Evolutionary conservation across 306 rosid species (phyloP), one percentile per base, ranked within the genome.

Genomic region (Dalbergia oliveri): DNA sequence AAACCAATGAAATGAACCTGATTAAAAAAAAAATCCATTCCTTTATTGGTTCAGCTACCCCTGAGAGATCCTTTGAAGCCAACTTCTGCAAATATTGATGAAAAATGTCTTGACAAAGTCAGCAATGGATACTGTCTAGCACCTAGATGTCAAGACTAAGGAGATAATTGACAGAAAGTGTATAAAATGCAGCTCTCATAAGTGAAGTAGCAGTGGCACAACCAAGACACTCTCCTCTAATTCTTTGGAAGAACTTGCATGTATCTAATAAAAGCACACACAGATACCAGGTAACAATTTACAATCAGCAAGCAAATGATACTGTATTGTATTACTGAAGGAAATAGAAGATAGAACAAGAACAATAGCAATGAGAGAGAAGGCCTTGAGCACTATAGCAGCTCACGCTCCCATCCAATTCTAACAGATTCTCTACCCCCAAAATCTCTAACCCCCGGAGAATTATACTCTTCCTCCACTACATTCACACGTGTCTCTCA

Each of bases 21-120:
- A 83, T 87, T 91, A 90, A 95, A 89, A 77, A 90, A 72, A 68
- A 95, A 91, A 86, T 95, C 96, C 79, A 93, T 89, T 95, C 99
- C 84, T 84, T 95, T 79, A 88, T 83, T 33, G 99, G 97, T 66
- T 91, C 92, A 37, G 88, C 86, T 72, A 95, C 70, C 89, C 79
- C 88, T 62, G 97, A 83, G 75, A 88, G 93, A 76, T 95, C 99
- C 84, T 91, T 90, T 44, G 94, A 69, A 37, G 93, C 88, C 84
- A 88, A 78, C 82, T 88, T 91, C 99, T 95, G 85, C 77, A 84
- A 66, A 77, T 44, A 72, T 85, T 65, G 31, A 70, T 81, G 63
- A 78, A 70, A 64, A 60, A 64, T 56, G 44, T 50, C 69, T 31
- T 37, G 63, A 43, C 23, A 72, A 57, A 59, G 69, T 47, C 60